These are phyloP conservation scores for Podaxis sp. DNA, from an alignment of 768 basidiomycete genomes.

Conservation along the genomic window DNA sequence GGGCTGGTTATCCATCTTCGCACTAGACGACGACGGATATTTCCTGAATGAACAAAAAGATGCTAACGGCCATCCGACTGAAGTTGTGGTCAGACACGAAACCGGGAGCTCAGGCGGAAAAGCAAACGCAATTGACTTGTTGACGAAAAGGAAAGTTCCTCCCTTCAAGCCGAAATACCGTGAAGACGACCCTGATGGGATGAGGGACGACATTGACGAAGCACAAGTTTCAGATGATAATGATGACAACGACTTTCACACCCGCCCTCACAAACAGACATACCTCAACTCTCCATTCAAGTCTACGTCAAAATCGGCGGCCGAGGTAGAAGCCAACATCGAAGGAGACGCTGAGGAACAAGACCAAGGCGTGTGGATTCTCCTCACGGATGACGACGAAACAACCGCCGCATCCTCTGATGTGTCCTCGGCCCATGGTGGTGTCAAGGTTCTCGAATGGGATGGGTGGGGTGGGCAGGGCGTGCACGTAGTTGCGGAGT, in stretches of 20 bases:
- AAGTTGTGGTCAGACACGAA: conserved; percentile 31
- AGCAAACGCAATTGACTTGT: conserved; percentile 46
- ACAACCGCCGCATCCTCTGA: conserved; percentile 15
- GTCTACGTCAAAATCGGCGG: background rate
- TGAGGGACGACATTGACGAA: background rate
- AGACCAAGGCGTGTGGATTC: conserved; percentile 35
- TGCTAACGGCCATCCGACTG: conserved; percentile 11
- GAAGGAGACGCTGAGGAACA: background rate
- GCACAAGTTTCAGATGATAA: background rate
- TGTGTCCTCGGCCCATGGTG: conserved; percentile 24
- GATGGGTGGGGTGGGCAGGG: conserved; percentile 38
- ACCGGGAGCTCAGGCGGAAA: conserved; percentile 47
- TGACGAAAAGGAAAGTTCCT: conserved; percentile 22
- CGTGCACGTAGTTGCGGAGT: conserved; percentile 35
- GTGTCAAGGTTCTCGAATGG: conserved; percentile 46
- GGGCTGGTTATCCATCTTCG: conserved; percentile 42
- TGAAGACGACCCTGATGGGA: background rate
- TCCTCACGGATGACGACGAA: conserved; percentile 47
- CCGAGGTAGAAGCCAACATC: background rate
- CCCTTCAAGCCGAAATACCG: background rate
- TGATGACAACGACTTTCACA: conserved; percentile 13
- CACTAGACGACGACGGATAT: conserved; percentile 33
- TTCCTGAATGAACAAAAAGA: conserved; percentile 17
- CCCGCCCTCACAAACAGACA: background rate
- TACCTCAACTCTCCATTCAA: background rate